phyloP scores from a whole-genome alignment of 1,284 basidiomycete species.

The Tilletia setariae region DNA sequence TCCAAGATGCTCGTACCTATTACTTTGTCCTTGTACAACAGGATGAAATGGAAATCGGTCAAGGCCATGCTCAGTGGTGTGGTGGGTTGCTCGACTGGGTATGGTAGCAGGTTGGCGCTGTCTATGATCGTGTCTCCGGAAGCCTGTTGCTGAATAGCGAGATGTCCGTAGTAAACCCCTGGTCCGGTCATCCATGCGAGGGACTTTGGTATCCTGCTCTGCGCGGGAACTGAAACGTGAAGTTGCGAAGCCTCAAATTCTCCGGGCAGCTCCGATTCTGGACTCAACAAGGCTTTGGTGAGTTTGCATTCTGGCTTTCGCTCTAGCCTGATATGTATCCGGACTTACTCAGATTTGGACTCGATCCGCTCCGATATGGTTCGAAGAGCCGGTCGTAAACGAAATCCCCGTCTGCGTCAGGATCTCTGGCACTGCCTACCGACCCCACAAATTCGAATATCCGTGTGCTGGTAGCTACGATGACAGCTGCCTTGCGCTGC shows the following conservation, averaged over 20 bases:
- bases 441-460: constrained; percentile 84
- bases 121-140: constrained; percentile 71
- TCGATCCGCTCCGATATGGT: constrained; percentile 36
- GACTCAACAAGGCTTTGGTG: neutral
- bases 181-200: constrained; percentile 61
- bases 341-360: constrained; percentile 38
- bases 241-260: constrained; percentile 55
- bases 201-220: constrained; percentile 58
- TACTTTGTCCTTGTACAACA: constrained; percentile 74
- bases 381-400: constrained; percentile 46
- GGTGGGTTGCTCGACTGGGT: constrained; percentile 31
- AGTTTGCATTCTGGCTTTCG: neutral
- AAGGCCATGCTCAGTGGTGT: constrained; percentile 68
- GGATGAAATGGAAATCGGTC: constrained; percentile 87
- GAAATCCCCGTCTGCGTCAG: constrained; percentile 63
- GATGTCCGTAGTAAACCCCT: constrained; percentile 43
- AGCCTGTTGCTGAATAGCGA: constrained; percentile 53
- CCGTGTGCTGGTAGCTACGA: constrained; percentile 79
- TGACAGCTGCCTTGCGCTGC: constrained; percentile 57
- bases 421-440: constrained; percentile 58
- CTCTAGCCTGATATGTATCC: neutral
- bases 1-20: constrained; percentile 59
- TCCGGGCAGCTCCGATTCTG: constrained; percentile 49
- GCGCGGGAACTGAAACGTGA: constrained; percentile 50
- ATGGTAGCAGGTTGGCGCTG: constrained; percentile 60